Base-by-base conservation (phyloP, 1,284 basidiomycete species). In the Rhodotorula sp. region DNA sequence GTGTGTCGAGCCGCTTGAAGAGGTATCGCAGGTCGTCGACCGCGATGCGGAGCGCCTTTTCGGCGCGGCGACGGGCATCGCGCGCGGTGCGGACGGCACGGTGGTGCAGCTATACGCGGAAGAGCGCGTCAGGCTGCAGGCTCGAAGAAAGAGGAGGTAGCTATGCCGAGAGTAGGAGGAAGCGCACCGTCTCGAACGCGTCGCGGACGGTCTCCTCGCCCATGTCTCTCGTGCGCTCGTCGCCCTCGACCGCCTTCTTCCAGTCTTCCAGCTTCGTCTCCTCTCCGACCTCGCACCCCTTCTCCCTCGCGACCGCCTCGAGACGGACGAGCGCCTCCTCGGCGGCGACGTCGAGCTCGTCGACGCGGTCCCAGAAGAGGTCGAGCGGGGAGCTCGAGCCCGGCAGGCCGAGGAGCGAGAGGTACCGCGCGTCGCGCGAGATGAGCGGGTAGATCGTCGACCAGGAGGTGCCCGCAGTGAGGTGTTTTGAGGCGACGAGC, bases 11-110 rank as follows among this genome's bases (percentile, higher is more conserved):
- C 79, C 96, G 95, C 83, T 92, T 94, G 74, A 98, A 85, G 0
- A 94, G 97, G 81, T 98, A 97, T 7, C 97, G 90, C 48, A 99
- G 85, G 79, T 99, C 97, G 80, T 99, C 96, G 79, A 97, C 92
- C 68, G 91, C 83, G 81, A 97, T 91, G 34, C 96, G 87, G 72
- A 90, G 87, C 78, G 87, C 89, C 59, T 94, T 86, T 81, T 99
- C 97, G 0, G 89, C 84, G 36, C 91, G 86, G 25, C 91, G 87
- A 75, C 86, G 88, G 81, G 92, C 94, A 37, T 93, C 94, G 36
- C 71, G 78, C 62, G 68, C 90, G 88, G 53, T 89, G 87, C 70
- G 91, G 50, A 88, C 77, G 10, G 90, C 88, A 66, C 86, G 85
- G 21, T 88, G 86, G 67, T 88, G 89, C 36, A 96, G 81, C 92